Evolutionary conservation across 1,284 basidiomycete species (phyloP).

Genomic region (Rhizoctonia solani): DNA sequence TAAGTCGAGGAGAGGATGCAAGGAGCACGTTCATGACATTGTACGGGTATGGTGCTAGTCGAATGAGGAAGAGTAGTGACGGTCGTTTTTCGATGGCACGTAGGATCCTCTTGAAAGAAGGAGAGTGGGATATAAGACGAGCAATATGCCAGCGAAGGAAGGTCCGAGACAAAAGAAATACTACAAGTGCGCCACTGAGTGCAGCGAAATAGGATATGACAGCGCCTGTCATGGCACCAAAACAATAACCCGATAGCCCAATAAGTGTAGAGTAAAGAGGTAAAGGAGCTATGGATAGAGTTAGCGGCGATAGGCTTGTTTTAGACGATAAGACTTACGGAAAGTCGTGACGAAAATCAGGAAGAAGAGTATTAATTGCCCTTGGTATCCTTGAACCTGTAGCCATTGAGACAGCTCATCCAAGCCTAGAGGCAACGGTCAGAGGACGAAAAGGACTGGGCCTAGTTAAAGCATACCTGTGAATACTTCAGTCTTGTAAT

Average conservation of each 20-base stretch:
- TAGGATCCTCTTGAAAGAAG: constrained; percentile 72
- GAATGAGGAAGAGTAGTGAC: constrained; percentile 81
- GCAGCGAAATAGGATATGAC: constrained; percentile 85
- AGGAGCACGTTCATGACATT: constrained; percentile 90
- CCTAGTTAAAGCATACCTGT: constrained; percentile 53
- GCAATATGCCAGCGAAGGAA: constrained; percentile 69
- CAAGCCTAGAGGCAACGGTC: constrained; percentile 52
- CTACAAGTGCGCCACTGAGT: constrained; percentile 74
- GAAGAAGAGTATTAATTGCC: constrained; percentile 70
- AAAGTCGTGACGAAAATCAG: constrained; percentile 82
- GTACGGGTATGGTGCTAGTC: constrained; percentile 56
- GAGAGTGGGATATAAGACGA: constrained; percentile 67
- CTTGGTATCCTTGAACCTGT: constrained; percentile 64
- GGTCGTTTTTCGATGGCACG: constrained; percentile 86
- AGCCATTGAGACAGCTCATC: constrained; percentile 75
- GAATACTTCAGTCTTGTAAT: constrained; percentile 75
- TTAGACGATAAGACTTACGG: constrained; percentile 58
- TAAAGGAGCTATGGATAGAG: constrained; percentile 62
- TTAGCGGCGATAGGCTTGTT: not conserved
- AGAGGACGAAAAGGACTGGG: not conserved
- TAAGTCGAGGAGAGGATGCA: constrained; percentile 82
- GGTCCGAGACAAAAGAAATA: constrained; percentile 74
- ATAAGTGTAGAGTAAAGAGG: constrained; percentile 88
- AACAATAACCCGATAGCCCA: constrained; percentile 84
- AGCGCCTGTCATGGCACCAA: constrained; percentile 77